phyloP scores from a whole-genome alignment of 2,329 filamentous ascomycete species.

The Colletotrichum gigasporum region DNA sequence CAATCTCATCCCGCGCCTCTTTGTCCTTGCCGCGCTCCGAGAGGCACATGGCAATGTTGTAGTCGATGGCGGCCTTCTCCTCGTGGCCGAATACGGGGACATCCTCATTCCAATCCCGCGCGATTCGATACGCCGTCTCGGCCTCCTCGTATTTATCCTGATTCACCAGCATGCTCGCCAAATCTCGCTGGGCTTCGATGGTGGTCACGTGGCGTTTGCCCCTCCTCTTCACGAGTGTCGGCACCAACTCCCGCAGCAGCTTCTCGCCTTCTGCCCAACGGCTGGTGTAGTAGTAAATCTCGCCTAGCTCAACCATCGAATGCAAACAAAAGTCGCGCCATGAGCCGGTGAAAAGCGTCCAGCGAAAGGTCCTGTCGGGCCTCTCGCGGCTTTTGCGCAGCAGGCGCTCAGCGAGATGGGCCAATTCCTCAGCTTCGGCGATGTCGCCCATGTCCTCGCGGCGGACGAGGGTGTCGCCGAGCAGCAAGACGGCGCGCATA shows the following conservation, averaged over 20 bases:
- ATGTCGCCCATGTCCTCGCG: conserved; percentile 32
- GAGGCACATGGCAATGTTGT: conserved; percentile 35
- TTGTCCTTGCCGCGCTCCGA: conserved; percentile 29
- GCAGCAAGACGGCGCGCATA: conserved; percentile 32
- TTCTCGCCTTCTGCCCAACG: conserved; percentile 33
- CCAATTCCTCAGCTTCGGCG: conserved; percentile 27
- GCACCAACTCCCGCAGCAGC: conserved; percentile 32
- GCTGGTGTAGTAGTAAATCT: conserved; percentile 36
- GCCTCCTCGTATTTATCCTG: conserved; percentile 32
- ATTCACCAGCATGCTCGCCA: conserved; percentile 33
- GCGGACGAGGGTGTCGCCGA: conserved; percentile 33
- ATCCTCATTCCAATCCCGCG: conserved; percentile 32
- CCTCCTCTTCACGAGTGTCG: conserved; percentile 24
- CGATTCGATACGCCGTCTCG: conserved; percentile 31
- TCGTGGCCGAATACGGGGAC: conserved; percentile 32
- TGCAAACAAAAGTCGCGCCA: conserved; percentile 34
- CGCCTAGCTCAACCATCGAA: conserved; percentile 35
- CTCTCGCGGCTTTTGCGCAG: conserved; percentile 18
- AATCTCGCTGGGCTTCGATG: conserved; percentile 33
- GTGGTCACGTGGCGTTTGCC: conserved; percentile 32
- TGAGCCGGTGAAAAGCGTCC: conserved; percentile 28
- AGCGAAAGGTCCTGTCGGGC: conserved; percentile 21
- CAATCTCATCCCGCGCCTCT: conserved; percentile 27
- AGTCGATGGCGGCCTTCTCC: conserved; percentile 34
- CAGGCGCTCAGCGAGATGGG: conserved; percentile 25